A percentile compares a stretch with the other conserved stretches of the same genome.
phyloP scores from a whole-genome alignment of 805 yeast genomes.

The Isabelozyma pseudorhagii region DNA sequence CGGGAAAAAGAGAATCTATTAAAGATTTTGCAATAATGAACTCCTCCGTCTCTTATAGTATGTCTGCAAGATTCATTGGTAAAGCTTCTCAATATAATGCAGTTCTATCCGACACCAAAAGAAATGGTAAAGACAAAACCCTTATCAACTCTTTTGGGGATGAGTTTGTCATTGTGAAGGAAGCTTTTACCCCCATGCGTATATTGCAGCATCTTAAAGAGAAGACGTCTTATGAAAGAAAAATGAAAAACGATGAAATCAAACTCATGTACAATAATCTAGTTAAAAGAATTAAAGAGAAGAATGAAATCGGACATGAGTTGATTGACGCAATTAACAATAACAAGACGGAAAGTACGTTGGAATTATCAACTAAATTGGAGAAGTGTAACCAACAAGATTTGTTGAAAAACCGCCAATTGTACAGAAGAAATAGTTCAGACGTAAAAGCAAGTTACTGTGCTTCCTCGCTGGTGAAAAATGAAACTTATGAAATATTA shows the following conservation, averaged over 20 bases:
- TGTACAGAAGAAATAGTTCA: not conserved
- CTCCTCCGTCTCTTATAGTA: constrained; percentile 28
- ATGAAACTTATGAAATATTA: not conserved
- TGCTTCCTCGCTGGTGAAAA: not conserved
- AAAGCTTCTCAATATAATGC: constrained; percentile 30
- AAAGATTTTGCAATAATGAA: constrained; percentile 28
- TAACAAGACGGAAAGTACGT: not conserved
- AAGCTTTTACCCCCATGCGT: constrained; percentile 20
- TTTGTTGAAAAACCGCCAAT: not conserved
- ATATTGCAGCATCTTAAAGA: constrained; percentile 19
- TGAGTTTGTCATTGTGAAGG: constrained; percentile 38
- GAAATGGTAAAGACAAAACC: constrained; percentile 13
- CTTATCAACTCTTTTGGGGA: constrained; percentile 34
- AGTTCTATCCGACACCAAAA: constrained; percentile 7
- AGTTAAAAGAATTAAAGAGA: constrained; percentile 22
- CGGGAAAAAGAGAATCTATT: constrained; percentile 5
- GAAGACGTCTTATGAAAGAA: constrained; percentile 11
- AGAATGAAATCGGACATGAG: constrained; percentile 20
- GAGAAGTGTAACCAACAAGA: not conserved
- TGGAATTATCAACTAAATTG: not conserved
- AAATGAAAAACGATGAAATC: constrained; percentile 14
- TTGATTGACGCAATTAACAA: constrained; percentile 11
- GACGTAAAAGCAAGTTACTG: not conserved
- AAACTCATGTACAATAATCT: constrained; percentile 21
- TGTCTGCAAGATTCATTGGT: constrained; percentile 37